These are phyloP conservation scores for Lasiodiplodia citricola DNA, from an alignment of 2,329 filamentous ascomycete genomes.

Conservation along the genomic window DNA sequence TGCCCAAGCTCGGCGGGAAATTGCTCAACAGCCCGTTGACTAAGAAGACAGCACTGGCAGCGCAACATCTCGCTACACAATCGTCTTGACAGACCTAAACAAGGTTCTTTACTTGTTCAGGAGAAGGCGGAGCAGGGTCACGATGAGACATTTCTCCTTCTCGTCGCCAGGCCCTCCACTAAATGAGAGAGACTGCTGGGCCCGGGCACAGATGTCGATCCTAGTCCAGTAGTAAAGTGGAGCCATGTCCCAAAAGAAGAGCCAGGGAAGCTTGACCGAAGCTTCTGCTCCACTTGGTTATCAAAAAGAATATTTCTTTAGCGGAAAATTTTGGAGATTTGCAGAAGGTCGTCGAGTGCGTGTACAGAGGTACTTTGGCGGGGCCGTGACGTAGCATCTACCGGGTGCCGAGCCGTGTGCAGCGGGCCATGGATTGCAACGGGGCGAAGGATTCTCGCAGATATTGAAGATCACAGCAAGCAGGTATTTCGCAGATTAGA, in stretches of 20 bases:
- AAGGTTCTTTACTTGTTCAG: too few relatives aligned
- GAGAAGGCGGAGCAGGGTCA: too few relatives aligned
- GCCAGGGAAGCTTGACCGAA: neutral
- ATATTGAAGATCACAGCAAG: neutral
- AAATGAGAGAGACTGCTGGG: neutral
- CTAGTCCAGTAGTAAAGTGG: neutral
- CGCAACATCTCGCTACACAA: too few relatives aligned
- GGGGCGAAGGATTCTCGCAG: neutral
- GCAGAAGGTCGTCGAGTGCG: neutral
- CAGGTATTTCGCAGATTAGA: neutral
- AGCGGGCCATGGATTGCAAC: neutral
- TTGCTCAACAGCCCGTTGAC: neutral
- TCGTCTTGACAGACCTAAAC: too few relatives aligned
- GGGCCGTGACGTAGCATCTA: neutral
- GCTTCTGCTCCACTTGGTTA: neutral
- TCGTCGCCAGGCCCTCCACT: neutral
- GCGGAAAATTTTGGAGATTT: neutral
- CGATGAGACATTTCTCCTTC: neutral
- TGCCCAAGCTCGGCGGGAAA: neutral
- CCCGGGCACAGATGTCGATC: neutral
- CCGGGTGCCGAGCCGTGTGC: neutral
- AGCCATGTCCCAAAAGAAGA: neutral
- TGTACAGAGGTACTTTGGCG: neutral
- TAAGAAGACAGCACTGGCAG: neutral
- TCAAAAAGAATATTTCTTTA: neutral